Conservation (phyloP, 2,329 filamentous ascomycete species). For the Pseudocercospora musae region DNA sequence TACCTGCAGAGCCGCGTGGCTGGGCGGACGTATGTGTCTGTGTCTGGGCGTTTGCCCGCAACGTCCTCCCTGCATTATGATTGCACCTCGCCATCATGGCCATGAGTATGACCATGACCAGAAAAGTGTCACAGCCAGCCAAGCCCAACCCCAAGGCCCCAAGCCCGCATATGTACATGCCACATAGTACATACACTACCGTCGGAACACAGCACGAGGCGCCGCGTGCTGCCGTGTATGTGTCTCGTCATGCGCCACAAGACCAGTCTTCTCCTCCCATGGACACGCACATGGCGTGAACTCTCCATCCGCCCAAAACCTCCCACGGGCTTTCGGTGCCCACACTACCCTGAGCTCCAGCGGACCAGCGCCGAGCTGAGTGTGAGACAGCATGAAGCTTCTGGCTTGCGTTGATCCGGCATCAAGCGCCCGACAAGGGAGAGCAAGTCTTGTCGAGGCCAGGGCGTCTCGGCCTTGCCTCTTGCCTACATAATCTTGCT, state of each 20-base stretch:
- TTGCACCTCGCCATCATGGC: too few relatives aligned
- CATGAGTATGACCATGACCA: too few relatives aligned
- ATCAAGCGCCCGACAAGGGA: not conserved
- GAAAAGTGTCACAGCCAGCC: not conserved
- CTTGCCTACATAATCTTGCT: conserved; percentile 3
- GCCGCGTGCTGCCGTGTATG: not conserved
- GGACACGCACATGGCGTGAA: not conserved
- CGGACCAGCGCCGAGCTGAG: not conserved
- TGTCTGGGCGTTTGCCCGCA: not conserved
- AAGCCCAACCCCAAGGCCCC: too few relatives aligned
- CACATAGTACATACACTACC: too few relatives aligned
- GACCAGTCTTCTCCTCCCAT: not conserved
- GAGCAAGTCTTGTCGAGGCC: conserved; percentile 1
- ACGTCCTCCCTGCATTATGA: too few relatives aligned
- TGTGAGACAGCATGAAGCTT: conserved; percentile 3
- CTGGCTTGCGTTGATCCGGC: not conserved
- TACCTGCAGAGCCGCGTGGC: not conserved
- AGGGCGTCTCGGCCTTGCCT: not conserved
- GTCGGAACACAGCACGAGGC: conserved; percentile 1
- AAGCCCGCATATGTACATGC: not conserved
- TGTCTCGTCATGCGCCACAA: not conserved
- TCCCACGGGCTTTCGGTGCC: conserved; percentile 3
- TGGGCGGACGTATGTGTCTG: not conserved
- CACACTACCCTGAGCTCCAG: not conserved
- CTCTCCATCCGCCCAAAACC: not conserved